A percentile compares a stretch with the other conserved stretches of the same genome.
These are phyloP conservation scores for Tritrichomonas foetus DNA, from an alignment of 208 protist genomes.

Conservation along the genomic window DNA sequence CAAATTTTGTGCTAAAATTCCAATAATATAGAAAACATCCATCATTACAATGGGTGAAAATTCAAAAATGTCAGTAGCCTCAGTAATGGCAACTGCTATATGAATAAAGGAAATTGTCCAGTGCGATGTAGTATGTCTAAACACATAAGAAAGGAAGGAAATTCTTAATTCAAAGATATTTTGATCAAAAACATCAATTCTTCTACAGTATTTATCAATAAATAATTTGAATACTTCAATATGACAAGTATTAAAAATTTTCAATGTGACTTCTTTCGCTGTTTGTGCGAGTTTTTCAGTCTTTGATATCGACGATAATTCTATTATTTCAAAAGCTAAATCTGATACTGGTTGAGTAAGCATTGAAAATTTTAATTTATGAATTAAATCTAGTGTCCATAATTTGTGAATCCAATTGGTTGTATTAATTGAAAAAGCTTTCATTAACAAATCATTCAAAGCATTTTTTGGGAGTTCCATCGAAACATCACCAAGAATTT, in stretches of 20 bases:
- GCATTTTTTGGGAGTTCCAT: not conserved
- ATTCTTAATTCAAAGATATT: not conserved
- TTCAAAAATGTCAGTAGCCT: not conserved
- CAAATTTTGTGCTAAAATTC: not conserved
- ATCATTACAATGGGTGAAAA: not conserved
- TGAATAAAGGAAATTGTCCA: not conserved
- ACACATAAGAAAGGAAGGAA: not conserved
- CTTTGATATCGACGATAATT: not conserved
- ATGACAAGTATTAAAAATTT: not conserved
- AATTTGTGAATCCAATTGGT: not conserved
- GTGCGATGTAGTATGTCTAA: not conserved
- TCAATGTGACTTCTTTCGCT: not conserved
- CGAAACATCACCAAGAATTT: not conserved
- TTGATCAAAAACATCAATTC: not conserved
- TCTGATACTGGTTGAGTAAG: not conserved
- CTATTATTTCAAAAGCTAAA: not conserved
- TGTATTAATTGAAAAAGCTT: not conserved
- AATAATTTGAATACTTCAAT: constrained; percentile 11
- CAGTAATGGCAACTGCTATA: not conserved
- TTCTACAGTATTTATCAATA: not conserved
- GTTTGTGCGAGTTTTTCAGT: not conserved
- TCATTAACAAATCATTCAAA: not conserved
- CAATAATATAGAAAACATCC: not conserved
- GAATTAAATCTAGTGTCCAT: not conserved
- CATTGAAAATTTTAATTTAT: not conserved